These are phyloP conservation scores for Globisporangium viniferum DNA, from an alignment of 352 stramenopile species.

Conservation along the genomic window DNA sequence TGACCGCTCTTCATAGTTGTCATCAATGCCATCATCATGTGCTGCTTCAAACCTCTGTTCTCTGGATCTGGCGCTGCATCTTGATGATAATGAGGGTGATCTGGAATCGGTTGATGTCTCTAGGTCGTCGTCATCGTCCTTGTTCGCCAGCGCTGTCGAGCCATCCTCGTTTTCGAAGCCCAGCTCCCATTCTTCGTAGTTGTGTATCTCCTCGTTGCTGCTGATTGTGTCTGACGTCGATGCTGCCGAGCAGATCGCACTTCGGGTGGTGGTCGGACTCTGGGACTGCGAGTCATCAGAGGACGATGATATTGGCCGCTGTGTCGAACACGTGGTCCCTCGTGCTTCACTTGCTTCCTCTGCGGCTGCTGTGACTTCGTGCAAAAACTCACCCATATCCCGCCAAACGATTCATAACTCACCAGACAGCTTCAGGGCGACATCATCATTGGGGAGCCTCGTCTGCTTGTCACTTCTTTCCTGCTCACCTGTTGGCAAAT, in stretches of 20 bases:
- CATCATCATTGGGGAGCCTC: neutral
- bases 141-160: neutral
- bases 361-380: neutral
- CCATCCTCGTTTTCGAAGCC: slow-evolving; percentile 1
- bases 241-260: slow-evolving; percentile 22
- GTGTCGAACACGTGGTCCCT: neutral
- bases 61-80: neutral
- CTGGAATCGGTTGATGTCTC: neutral
- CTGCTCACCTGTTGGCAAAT: neutral
- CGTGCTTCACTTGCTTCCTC: neutral
- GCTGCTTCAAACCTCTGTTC: neutral
- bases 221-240: slow-evolving; percentile 38
- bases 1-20: neutral
- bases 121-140: neutral
- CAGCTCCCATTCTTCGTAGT: slow-evolving; percentile 41
- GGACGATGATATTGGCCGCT: neutral
- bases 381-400: neutral
- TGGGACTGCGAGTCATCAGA: neutral
- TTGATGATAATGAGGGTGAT: neutral
- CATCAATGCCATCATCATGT: neutral
- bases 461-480: neutral
- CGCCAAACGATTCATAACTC: slow-evolving; percentile 8
- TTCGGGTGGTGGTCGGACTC: slow-evolving; percentile 2
- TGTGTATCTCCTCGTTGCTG: slow-evolving; percentile 34
- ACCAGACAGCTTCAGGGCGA: neutral